phyloP scores from a whole-genome alignment of 164 flowering plant genomes.

The Nymphaea thermarum region DNA sequence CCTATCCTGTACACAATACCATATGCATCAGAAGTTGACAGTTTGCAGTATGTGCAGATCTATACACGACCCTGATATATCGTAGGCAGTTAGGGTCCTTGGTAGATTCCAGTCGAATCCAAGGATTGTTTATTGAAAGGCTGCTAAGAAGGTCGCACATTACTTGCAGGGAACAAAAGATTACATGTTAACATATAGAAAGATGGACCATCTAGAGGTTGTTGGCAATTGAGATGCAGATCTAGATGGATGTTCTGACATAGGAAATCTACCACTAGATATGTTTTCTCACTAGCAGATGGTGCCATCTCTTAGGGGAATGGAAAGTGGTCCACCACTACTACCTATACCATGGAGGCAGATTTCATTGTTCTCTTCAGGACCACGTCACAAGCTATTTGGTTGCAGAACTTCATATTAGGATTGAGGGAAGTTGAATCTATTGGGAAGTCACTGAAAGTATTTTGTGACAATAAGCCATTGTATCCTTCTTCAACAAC shows the following conservation, averaged over 20 bases:
- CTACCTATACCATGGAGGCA: slow-evolving; percentile 1
- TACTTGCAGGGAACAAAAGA: too few relatives aligned
- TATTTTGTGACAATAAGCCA: slow-evolving; percentile 3
- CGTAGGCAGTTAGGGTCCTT: not conserved
- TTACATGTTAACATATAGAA: too few relatives aligned
- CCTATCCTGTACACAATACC: not conserved
- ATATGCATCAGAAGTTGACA: not conserved
- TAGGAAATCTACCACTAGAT: slow-evolving; percentile 1
- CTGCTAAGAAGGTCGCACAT: too few relatives aligned
- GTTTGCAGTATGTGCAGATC: not conserved
- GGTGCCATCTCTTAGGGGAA: not conserved
- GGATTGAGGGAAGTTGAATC: not conserved
- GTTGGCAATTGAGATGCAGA: not conserved
- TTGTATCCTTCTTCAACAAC: not conserved
- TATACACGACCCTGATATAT: not conserved
- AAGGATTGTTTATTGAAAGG: too few relatives aligned
- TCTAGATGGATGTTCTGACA: not conserved
- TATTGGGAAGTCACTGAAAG: not conserved
- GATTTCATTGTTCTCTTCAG: slow-evolving; percentile 1
- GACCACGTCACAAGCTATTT: not conserved
- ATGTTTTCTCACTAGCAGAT: not conserved
- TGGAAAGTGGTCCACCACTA: not conserved
- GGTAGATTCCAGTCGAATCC: not conserved
- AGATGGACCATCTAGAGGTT: not conserved
- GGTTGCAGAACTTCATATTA: not conserved